phyloP scores from a whole-genome alignment of 1,139 yeast genomes.

The Entelexis sorbosivorans region DNA sequence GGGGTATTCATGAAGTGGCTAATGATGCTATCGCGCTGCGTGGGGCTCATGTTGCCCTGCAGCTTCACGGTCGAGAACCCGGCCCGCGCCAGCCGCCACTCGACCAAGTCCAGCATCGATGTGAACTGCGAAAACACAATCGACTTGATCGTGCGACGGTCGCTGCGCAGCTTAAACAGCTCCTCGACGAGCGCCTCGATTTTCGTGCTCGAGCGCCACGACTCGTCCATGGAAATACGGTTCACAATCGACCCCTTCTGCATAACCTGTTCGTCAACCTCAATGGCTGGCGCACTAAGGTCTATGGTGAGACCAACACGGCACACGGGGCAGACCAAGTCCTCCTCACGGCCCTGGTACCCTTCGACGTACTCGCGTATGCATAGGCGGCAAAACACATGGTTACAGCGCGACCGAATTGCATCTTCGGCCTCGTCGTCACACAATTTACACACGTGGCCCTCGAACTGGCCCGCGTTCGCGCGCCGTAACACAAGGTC shows the following conservation, averaged over 20 bases:
- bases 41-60: conserved; percentile 94
- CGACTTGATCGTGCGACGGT: conserved; percentile 78
- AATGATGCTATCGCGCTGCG: conserved; percentile 84
- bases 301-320: conserved; percentile 88
- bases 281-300: conserved; percentile 68
- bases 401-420: conserved; percentile 86
- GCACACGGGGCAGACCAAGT: conserved; percentile 86
- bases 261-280: conserved; percentile 39
- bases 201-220: conserved; percentile 89
- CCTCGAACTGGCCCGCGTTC: conserved; percentile 30
- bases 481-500: conserved; percentile 71
- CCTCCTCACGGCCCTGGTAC: conserved; percentile 51
- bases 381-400: conserved; percentile 84
- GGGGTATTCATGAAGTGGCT: conserved; percentile 86
- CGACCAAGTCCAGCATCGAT: conserved; percentile 87
- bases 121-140: conserved; percentile 96
- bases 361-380: conserved; percentile 81
- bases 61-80: conserved; percentile 89
- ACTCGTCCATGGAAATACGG: conserved; percentile 71
- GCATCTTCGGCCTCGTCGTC: conserved; percentile 98
- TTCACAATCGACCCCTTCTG: conserved; percentile 73
- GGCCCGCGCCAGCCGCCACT: conserved; percentile 87
- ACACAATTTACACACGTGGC: conserved; percentile 79
- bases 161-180: conserved; percentile 72
- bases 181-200: conserved; percentile 95